Evolutionary conservation across 108 stramenopile species (phyloP).

Genomic region (Discostella pseudostelligera): DNA sequence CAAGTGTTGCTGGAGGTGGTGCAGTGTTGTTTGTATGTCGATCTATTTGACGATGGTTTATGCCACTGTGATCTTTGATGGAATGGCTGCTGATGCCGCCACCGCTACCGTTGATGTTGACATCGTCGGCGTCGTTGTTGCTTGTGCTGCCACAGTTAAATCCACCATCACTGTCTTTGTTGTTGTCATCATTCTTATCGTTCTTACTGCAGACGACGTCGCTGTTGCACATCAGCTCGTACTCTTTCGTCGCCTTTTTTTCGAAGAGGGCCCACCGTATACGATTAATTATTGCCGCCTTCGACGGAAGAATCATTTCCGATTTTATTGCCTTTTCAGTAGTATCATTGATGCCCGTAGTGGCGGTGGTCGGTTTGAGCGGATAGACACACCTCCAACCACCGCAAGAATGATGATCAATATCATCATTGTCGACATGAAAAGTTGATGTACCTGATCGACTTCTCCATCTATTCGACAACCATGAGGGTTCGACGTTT

Average conservation of each 20-base stretch:
- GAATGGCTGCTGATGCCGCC: background rate
- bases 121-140: background rate
- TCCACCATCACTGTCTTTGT: background rate
- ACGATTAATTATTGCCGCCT: conserved; percentile 73
- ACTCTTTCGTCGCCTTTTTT: conserved; percentile 38
- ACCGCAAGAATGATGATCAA: conserved; percentile 19
- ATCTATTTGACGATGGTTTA: too few relatives aligned
- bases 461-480: background rate
- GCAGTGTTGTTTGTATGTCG: too few relatives aligned
- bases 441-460: too few relatives aligned
- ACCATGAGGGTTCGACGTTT: conserved; percentile 10
- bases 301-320: conserved; percentile 60
- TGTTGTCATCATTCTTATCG: background rate
- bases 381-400: conserved; percentile 72
- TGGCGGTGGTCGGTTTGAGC: background rate
- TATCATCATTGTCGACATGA: background rate
- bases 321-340: background rate
- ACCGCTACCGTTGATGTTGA: too few relatives aligned
- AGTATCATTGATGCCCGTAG: background rate
- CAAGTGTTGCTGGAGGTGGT: conserved; percentile 4
- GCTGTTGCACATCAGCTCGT: conserved; percentile 8
- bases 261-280: conserved; percentile 85
- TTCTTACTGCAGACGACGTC: background rate
- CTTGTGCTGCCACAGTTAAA: conserved; percentile 1
- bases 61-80: conserved; percentile 4